Conservation (phyloP, 2,329 filamentous ascomycete species). For the Penicillium sp. region DNA sequence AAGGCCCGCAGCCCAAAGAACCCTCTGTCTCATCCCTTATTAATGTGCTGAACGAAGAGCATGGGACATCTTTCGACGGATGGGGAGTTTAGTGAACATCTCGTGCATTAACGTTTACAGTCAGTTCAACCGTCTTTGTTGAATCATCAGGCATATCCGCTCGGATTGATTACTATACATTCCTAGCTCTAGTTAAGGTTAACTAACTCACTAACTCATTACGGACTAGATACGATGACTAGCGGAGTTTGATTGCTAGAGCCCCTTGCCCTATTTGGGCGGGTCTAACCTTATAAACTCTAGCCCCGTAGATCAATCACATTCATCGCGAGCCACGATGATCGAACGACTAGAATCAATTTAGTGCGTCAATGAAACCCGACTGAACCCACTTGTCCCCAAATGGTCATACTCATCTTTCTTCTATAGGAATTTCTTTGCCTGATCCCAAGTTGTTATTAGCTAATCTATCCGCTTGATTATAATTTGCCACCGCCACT, state of each 20-base stretch:
- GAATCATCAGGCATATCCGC: constrained; percentile 15
- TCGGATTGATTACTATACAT: constrained; percentile 20
- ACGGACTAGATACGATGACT: constrained; percentile 15
- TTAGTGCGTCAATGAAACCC: constrained; percentile 1
- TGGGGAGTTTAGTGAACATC: constrained; percentile 1
- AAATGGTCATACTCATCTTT: not conserved
- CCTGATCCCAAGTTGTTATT: not conserved
- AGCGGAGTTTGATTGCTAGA: constrained; percentile 11
- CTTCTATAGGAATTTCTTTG: not conserved
- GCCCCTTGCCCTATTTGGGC: constrained; percentile 9
- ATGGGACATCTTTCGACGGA: not conserved
- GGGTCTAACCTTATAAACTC: constrained; percentile 18
- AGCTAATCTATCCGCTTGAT: not conserved
- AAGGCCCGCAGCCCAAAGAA: not conserved
- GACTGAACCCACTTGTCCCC: constrained; percentile 1
- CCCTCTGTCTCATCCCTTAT: not conserved
- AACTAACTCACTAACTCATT: constrained; percentile 13
- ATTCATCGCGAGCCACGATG: constrained; percentile 6
- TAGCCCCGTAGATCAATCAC: constrained; percentile 7
- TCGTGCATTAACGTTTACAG: constrained; percentile 1
- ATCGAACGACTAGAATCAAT: constrained; percentile 6
- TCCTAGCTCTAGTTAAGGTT: constrained; percentile 12
- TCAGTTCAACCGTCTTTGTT: constrained; percentile 11
- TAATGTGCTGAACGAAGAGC: constrained; percentile 1
- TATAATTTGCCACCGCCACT: not conserved